Conservation (phyloP, 352 stramenopile genomes). For the Phytophthora pisi region DNA sequence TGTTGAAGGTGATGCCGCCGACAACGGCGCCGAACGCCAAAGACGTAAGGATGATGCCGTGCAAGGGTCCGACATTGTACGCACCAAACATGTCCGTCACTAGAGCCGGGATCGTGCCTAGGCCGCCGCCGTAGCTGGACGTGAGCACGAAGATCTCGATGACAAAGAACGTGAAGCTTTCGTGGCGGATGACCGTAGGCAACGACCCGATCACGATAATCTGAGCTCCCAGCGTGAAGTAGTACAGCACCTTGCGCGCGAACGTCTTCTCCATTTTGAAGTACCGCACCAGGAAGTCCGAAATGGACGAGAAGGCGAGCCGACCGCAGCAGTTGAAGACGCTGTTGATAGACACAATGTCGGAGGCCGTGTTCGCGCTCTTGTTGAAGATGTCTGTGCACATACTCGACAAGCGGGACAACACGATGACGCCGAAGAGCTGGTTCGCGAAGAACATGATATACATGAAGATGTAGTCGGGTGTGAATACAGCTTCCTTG, state of each 20-base stretch:
- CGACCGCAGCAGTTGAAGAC: slow-evolving; percentile 61
- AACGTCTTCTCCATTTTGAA: slow-evolving; percentile 56
- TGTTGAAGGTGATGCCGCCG: slow-evolving; percentile 70
- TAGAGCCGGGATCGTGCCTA: slow-evolving; percentile 66
- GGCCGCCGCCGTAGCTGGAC: slow-evolving; percentile 68
- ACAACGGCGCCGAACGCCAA: slow-evolving; percentile 71
- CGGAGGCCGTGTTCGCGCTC: not conserved
- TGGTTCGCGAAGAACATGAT: slow-evolving; percentile 66
- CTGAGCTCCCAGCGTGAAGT: slow-evolving; percentile 58
- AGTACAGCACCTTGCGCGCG: slow-evolving; percentile 59
- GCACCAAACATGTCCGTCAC: slow-evolving; percentile 81
- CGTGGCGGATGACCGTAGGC: slow-evolving; percentile 54
- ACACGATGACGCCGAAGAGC: slow-evolving; percentile 60
- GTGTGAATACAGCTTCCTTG: slow-evolving; percentile 48
- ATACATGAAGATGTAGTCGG: slow-evolving; percentile 62
- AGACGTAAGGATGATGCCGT: slow-evolving; percentile 59
- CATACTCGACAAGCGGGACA: slow-evolving; percentile 61
- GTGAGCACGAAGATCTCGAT: slow-evolving; percentile 67
- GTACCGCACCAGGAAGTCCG: slow-evolving; percentile 45
- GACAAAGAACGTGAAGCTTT: slow-evolving; percentile 56
- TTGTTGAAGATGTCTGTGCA: slow-evolving; percentile 38
- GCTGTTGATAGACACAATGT: slow-evolving; percentile 37
- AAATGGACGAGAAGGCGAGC: slow-evolving; percentile 46
- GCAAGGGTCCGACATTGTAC: slow-evolving; percentile 63
- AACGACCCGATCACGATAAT: slow-evolving; percentile 62